phyloP scores from a whole-genome alignment of 306 rosid genomes.

The Benincasa hispida region DNA sequence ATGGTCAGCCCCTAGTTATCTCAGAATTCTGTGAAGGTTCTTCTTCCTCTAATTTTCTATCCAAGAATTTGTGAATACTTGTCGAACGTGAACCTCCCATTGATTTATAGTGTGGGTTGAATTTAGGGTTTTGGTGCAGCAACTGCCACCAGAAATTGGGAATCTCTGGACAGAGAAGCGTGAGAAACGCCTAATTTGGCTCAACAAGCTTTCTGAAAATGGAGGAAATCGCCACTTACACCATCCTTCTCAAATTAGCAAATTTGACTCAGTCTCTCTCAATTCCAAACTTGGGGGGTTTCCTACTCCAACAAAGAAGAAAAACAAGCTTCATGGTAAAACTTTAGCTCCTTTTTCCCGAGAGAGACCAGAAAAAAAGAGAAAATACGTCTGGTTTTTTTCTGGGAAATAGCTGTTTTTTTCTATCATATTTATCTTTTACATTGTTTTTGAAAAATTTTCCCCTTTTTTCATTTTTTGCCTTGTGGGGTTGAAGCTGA shows the following conservation, averaged over 20 bases:
- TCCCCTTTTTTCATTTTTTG: neutral
- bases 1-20: too few species aligned
- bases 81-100: neutral
- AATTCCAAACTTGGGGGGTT: slow-evolving; percentile 26
- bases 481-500: neutral
- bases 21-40: too few species aligned
- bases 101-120: neutral
- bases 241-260: slow-evolving; percentile 19
- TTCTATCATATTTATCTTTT: neutral
- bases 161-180: neutral
- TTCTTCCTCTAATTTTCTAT: neutral
- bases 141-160: neutral
- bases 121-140: neutral
- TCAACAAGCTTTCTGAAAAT: neutral
- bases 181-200: neutral
- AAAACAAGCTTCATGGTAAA: slow-evolving; percentile 16
- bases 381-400: slow-evolving; percentile 27
- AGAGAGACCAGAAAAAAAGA: slow-evolving; percentile 19
- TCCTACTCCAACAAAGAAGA: slow-evolving; percentile 4
- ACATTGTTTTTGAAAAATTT: neutral
- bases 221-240: neutral
- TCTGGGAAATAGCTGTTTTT: slow-evolving; percentile 12
- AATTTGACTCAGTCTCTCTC: slow-evolving; percentile 39
- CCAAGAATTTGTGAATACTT: neutral
- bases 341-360: slow-evolving; percentile 15